Base-by-base conservation (phyloP, 2,329 filamentous ascomycete genomes). In the Cytospora paraplurivora region DNA sequence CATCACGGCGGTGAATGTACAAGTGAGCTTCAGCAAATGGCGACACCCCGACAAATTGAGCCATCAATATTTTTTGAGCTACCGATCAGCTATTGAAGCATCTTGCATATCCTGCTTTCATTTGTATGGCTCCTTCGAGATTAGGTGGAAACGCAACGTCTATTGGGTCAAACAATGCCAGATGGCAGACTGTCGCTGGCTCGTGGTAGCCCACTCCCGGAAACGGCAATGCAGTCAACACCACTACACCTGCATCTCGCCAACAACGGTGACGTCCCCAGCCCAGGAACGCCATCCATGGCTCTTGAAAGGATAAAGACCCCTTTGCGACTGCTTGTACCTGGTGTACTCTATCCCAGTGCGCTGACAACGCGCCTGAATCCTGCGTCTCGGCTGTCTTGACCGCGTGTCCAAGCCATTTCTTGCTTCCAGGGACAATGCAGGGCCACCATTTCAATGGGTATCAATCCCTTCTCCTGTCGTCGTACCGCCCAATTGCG, bases 181-280 rank as follows among this genome's bases (percentile, higher is more conserved):
- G 78, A 77, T 82, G 79, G 78, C 79, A 76, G 69, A 67, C 72
- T 72, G 70, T 77, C 74, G 75, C 76, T 81, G 79, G 79, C 41
- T 59, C 62, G 27, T 27, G 27, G 27, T 27, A 27, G 27, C 27
- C 70, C 71, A 73, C 68, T 70, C 67, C 65, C 67, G 69, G 68
- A 67, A 71, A 67, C 68, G 49, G 33, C 51, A 61, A 61, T 61
- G 38, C 59, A 59, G 37, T 55, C 44, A 52, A 60, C 52, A 44
- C 49, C 56, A 51, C 44, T 54, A 44, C 57, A 53, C 61, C 61
- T 55, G 56, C 49, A 37, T 33, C 33, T 58, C 52, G 59, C 50
- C 67, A 66, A 59, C 53, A 62, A 56, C 10, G 41, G 56, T 41
- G 27, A 53, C 47, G 35, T 58, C 67, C 62, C 54, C 64, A 68